Conservation (phyloP, 257 asterid species). For the Solanum rostratum region DNA sequence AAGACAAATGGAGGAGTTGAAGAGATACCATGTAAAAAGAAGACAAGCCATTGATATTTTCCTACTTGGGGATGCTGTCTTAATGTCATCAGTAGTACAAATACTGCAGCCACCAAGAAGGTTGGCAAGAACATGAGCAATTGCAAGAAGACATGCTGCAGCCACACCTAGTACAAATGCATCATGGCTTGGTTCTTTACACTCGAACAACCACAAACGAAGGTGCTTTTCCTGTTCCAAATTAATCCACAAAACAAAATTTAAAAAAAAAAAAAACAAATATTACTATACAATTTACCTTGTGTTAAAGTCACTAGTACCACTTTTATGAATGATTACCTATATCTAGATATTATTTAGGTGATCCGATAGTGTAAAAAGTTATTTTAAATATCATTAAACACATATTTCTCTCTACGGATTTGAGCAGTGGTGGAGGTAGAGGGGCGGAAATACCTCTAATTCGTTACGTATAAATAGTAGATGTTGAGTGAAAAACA, state of each 20-base stretch:
- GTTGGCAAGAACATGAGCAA: constrained; percentile 62
- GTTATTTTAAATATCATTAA: not conserved
- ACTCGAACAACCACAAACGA: constrained; percentile 69
- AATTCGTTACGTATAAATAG: not conserved
- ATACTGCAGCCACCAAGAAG: constrained; percentile 54
- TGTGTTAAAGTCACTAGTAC: not conserved
- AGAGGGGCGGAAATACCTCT: too few relatives aligned
- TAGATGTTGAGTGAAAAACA: not conserved
- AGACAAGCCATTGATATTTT: constrained; percentile 49
- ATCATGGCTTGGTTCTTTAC: constrained; percentile 79
- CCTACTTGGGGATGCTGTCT: constrained; percentile 47
- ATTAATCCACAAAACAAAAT: not conserved
- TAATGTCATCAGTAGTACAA: constrained; percentile 26
- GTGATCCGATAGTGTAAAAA: not conserved
- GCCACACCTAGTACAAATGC: constrained; percentile 66
- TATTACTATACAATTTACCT: not conserved
- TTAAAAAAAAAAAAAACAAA: too few relatives aligned
- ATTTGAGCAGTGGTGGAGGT: too few relatives aligned
- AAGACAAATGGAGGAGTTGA: not conserved
- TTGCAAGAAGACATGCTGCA: constrained; percentile 46
- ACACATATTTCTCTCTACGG: not conserved
- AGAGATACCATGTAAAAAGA: constrained; percentile 46
- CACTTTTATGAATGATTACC: not conserved
- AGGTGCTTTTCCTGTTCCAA: constrained; percentile 53
- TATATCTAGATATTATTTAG: not conserved